These are phyloP conservation scores for Penicillium antarcticum DNA, from an alignment of 495 filamentous ascomycete species.

Conservation along the genomic window DNA sequence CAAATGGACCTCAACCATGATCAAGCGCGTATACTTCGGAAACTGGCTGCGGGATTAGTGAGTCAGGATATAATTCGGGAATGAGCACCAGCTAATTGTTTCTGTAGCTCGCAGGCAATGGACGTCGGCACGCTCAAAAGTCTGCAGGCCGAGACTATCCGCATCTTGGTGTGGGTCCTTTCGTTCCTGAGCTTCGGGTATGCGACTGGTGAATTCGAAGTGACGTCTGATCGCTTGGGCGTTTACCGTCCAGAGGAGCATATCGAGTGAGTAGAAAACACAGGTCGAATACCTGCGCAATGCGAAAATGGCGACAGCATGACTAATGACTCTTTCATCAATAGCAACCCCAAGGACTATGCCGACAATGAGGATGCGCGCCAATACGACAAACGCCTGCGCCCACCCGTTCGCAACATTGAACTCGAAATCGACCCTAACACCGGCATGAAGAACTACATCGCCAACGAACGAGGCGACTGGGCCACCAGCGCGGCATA, in stretches of 20 bases:
- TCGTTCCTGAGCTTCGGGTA: slow-evolving; percentile 93
- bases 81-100: slow-evolving; percentile 9
- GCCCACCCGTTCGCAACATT: slow-evolving; percentile 65
- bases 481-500: slow-evolving; percentile 93
- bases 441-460: slow-evolving; percentile 99
- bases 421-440: slow-evolving; percentile 81
- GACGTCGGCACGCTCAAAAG: slow-evolving; percentile 89
- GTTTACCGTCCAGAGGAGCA: slow-evolving; percentile 95
- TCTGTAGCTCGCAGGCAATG: slow-evolving; percentile 74
- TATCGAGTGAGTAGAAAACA: slow-evolving; percentile 54
- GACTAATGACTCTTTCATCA: neutral
- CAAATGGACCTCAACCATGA: slow-evolving; percentile 90
- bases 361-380: slow-evolving; percentile 86
- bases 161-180: slow-evolving; percentile 86
- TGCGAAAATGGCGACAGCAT: too few species aligned
- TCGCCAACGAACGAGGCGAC: slow-evolving; percentile 79
- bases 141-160: slow-evolving; percentile 85
- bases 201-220: slow-evolving; percentile 95
- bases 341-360: slow-evolving; percentile 79
- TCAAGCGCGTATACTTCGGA: slow-evolving; percentile 91
- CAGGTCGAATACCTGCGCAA: too few species aligned
- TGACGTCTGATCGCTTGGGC: slow-evolving; percentile 85
- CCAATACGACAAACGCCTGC: slow-evolving; percentile 77
- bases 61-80: neutral
- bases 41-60: slow-evolving; percentile 50